Conservation (phyloP, 768 basidiomycete species). For the Coprinopsis sp. region DNA sequence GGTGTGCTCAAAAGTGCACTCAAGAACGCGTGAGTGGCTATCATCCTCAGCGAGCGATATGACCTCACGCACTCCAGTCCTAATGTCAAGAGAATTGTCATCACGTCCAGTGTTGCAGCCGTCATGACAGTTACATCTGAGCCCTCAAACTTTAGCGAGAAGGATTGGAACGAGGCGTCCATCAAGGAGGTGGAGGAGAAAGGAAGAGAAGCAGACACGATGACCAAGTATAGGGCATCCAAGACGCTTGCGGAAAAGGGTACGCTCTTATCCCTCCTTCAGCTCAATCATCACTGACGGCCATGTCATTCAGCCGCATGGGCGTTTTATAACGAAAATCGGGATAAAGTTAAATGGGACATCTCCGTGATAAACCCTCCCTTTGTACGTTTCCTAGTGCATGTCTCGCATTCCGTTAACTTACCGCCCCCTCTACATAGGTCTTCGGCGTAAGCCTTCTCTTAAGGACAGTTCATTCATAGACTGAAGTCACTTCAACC, state of each 20-base stretch:
- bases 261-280: slow-evolving; percentile 12
- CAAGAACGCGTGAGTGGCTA: too few species aligned
- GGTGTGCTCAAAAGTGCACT: too few species aligned
- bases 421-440: too few species aligned
- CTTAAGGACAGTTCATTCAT: neutral
- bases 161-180: slow-evolving; percentile 57
- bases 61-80: too few species aligned
- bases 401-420: too few species aligned
- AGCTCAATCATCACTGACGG: neutral
- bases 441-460: slow-evolving; percentile 13
- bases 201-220: slow-evolving; percentile 37
- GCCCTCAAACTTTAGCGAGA: slow-evolving; percentile 38
- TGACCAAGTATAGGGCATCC: slow-evolving; percentile 48
- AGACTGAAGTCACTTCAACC: neutral
- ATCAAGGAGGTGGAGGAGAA: slow-evolving; percentile 41
- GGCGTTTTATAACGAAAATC: slow-evolving; percentile 35
- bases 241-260: slow-evolving; percentile 60
- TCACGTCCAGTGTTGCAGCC: slow-evolving; percentile 59
- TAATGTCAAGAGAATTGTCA: slow-evolving; percentile 60
- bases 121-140: slow-evolving; percentile 25
- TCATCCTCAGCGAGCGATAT: too few species aligned
- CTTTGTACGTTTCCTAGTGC: slow-evolving; percentile 21
- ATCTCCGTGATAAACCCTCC: slow-evolving; percentile 54
- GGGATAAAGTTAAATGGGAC: slow-evolving; percentile 44
- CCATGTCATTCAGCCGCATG: slow-evolving; percentile 32